Evolutionary conservation across 1,284 basidiomycete genomes (phyloP), one percentile per base, ranked within the genome.

Genomic region (Pisolithus thermaeus): DNA sequence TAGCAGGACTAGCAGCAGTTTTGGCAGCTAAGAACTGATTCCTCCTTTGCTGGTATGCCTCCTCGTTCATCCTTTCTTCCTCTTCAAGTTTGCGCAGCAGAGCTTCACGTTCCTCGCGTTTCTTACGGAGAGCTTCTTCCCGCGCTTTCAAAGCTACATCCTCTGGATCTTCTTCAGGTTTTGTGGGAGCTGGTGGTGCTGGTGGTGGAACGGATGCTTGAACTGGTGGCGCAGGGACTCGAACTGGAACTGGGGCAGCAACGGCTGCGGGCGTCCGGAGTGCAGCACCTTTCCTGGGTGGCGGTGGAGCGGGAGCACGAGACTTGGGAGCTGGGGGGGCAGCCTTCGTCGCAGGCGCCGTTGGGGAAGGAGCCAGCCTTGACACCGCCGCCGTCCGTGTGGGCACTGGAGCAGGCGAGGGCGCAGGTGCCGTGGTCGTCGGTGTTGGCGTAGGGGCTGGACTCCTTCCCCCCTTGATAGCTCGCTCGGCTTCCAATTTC

Each of bases 31-130:
- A 54, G 18, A 65, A 56, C n/a, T 67, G 63, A 23, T 73, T 61
- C 28, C 79, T 66, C 40, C 78, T 70, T 3, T 74, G 75, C 52
- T 78, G 65, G 50, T 80, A 77, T 46, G 75, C 74, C 61, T 84
- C 85, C 56, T 90, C 75, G 70, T 22, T 80, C 82, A 62, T 88
- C 84, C 60, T 84, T 59, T 90, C 87, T 61, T 90, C 83, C 55
- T 74, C 70, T 66, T 92, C 87, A 5, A 92, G 73, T 59, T 80
- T 76, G 46, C 81, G 77, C 44, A 90, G 62, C 27, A 84, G 75
- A 44, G 77, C 84, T 18, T 74, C 75, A 2, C 86, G 78, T 41
- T 79, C 85, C 58, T 82, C 84, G 11, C 81, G 79, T 55, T 81
- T 80, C 67, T 86, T 89, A 46, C 75, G 73, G 22, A 90, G 60